A percentile compares a stretch with the other conserved stretches of the same genome.
phyloP scores from a whole-genome alignment of 805 yeast species.

The Starmerella potacharoeniae region DNA sequence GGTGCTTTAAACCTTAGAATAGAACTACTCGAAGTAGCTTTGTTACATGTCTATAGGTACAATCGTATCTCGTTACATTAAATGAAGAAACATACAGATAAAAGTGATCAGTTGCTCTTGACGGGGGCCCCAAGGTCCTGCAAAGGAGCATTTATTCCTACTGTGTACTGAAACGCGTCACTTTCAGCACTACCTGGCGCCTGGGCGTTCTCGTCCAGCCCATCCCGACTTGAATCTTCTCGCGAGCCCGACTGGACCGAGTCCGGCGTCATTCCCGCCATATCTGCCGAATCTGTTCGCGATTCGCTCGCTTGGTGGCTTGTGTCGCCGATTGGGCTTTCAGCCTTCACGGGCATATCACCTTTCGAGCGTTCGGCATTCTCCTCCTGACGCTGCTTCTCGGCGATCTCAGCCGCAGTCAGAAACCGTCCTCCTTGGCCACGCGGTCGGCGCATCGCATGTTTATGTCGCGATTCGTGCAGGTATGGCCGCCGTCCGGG shows the following conservation, averaged over 20 bases:
- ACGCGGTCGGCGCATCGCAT: conserved; percentile 97
- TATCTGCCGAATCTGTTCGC: not conserved
- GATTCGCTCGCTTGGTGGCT: not conserved
- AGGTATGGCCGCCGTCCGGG: conserved; percentile 86
- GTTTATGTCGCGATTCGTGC: conserved; percentile 95
- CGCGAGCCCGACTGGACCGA: not conserved
- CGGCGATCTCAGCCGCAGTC: conserved; percentile 78
- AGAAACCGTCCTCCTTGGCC: conserved; percentile 97
- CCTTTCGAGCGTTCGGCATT: not conserved
- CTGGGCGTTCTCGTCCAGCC: not conserved
- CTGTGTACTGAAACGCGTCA: not conserved
- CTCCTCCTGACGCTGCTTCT: conserved; percentile 17
- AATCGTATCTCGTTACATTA: conserved; percentile 1
- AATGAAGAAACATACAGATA: not conserved
- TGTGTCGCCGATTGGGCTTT: not conserved
- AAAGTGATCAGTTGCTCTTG: not conserved
- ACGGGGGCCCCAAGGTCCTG: not conserved
- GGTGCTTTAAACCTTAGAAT: not conserved
- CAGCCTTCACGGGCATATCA: not conserved
- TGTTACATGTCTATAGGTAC: conserved; percentile 1
- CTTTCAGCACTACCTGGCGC: not conserved
- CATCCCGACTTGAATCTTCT: not conserved
- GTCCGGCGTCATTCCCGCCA: not conserved
- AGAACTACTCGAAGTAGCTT: not conserved
- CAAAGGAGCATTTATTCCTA: not conserved